Conservation (phyloP, 2,329 filamentous ascomycete species). For the Colletotrichum neosansevieriae region DNA sequence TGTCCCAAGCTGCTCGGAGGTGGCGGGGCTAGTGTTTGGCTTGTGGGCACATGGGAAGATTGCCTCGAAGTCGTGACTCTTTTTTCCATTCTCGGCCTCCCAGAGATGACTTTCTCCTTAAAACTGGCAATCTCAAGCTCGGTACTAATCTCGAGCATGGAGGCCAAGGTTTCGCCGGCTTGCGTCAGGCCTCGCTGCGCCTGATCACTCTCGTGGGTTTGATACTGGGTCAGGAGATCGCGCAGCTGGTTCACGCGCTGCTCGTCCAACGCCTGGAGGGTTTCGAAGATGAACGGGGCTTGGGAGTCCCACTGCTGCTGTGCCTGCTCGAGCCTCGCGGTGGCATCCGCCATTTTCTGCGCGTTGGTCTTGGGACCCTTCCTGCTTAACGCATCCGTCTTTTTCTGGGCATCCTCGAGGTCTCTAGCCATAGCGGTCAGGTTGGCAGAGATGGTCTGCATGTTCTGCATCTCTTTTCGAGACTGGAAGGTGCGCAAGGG, state of each 20-base stretch:
- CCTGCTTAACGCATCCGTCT: conserved; percentile 83
- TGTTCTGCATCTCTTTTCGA: conserved; percentile 82
- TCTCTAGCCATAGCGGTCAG: conserved; percentile 85
- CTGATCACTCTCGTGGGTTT: conserved; percentile 92
- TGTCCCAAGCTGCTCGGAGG: conserved; percentile 40
- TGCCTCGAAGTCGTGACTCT: conserved; percentile 55
- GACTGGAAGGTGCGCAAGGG: conserved; percentile 82
- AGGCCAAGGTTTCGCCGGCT: conserved; percentile 83
- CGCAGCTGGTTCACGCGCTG: conserved; percentile 88
- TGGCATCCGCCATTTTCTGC: conserved; percentile 81
- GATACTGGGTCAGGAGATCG: conserved; percentile 90
- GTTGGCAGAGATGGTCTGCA: conserved; percentile 85
- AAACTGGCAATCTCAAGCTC: conserved; percentile 77
- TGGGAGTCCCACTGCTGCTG: conserved; percentile 91
- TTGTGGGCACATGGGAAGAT: conserved; percentile 52
- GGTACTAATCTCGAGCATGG: conserved; percentile 87
- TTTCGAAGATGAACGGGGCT: conserved; percentile 94
- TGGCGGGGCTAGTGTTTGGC: conserved; percentile 46
- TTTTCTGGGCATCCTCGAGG: conserved; percentile 85
- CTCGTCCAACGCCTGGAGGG: conserved; percentile 91
- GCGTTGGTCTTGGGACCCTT: conserved; percentile 83
- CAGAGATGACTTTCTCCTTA: conserved; percentile 39
- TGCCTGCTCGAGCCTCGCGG: conserved; percentile 80
- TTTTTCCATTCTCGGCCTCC: conserved; percentile 51
- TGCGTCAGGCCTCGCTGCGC: conserved; percentile 80